These are phyloP conservation scores for Sporothrix globosa DNA, from an alignment of 2,329 filamentous ascomycete species.

Conservation along the genomic window DNA sequence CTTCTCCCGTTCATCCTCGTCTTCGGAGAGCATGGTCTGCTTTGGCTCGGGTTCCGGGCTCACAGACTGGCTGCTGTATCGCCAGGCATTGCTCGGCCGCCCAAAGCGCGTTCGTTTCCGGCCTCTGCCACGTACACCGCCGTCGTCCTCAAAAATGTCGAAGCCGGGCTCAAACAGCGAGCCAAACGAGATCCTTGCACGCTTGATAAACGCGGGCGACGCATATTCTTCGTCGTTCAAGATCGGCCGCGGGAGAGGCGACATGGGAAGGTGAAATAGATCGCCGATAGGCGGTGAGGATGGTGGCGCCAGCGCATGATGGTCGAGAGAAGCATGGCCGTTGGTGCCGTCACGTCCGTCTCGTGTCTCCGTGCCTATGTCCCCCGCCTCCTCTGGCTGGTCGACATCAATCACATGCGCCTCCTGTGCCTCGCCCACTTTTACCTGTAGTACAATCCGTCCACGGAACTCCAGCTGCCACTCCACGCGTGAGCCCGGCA, in stretches of 20 bases:
- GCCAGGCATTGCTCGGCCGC: conserved; percentile 71
- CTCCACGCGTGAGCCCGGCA: conserved; percentile 57
- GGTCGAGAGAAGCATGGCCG: not conserved
- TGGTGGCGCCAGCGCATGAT: not conserved
- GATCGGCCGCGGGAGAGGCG: not conserved
- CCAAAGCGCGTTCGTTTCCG: conserved; percentile 73
- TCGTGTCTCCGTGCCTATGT: not conserved
- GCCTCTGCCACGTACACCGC: conserved; percentile 60
- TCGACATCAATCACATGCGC: conserved; percentile 59
- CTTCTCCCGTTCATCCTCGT: not conserved
- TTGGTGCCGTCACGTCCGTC: not conserved
- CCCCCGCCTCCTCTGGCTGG: conserved; percentile 41
- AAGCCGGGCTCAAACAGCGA: conserved; percentile 65
- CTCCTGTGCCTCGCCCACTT: conserved; percentile 52
- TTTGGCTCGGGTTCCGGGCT: conserved; percentile 63
- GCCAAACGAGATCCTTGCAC: conserved; percentile 69
- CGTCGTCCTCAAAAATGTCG: conserved; percentile 73
- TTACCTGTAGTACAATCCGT: conserved; percentile 55
- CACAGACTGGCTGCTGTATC: conserved; percentile 69
- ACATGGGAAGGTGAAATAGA: not conserved
- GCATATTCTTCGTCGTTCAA: conserved; percentile 58
- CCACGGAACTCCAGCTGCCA: conserved; percentile 63
- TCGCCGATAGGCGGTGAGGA: conserved; percentile 35
- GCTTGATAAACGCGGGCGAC: conserved; percentile 80
- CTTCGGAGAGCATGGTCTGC: not conserved